A percentile compares a stretch with the other conserved stretches of the same genome.
Conservation (phyloP, 176 grass and related monocot species). For the Tuctoria greenei region DNA sequence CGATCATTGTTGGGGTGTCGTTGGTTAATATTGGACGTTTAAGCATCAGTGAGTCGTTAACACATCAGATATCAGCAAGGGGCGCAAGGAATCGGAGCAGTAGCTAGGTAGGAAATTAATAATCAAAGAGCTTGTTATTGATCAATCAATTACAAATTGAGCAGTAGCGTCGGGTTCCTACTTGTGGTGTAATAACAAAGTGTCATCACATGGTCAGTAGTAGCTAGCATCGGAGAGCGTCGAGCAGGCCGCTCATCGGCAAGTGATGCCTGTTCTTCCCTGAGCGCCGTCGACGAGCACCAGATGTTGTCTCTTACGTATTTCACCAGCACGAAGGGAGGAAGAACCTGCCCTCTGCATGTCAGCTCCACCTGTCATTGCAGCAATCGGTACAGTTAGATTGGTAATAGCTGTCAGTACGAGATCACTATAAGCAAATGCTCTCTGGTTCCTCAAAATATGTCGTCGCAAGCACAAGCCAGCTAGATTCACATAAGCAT, state of each 20-base stretch:
- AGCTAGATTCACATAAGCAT: background rate
- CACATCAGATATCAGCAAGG: too few species aligned
- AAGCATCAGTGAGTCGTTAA: too few species aligned
- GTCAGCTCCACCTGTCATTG: slow-evolving; percentile 55
- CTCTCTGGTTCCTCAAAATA: too few species aligned
- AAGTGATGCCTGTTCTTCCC: background rate
- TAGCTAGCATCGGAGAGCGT: background rate
- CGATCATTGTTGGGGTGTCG: too few species aligned
- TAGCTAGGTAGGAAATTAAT: background rate
- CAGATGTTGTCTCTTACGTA: slow-evolving; percentile 75
- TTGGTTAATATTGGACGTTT: too few species aligned
- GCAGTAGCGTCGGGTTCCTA: slow-evolving; percentile 29
- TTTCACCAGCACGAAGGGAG: slow-evolving; percentile 53
- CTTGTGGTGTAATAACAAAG: slow-evolving; percentile 65
- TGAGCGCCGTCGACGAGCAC: slow-evolving; percentile 33
- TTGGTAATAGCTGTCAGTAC: too few species aligned
- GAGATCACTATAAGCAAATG: too few species aligned
- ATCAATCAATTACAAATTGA: slow-evolving; percentile 24
- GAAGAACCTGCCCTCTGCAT: slow-evolving; percentile 77
- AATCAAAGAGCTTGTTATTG: slow-evolving; percentile 5
- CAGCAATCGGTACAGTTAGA: background rate
- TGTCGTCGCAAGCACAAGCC: too few species aligned
- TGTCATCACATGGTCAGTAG: slow-evolving; percentile 75
- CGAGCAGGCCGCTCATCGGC: slow-evolving; percentile 6
- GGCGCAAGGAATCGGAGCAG: too few species aligned